Evolutionary conservation across 2,329 filamentous ascomycete genomes (phyloP), one percentile per base, ranked within the genome.

Genomic region (Blastomyces silverae): DNA sequence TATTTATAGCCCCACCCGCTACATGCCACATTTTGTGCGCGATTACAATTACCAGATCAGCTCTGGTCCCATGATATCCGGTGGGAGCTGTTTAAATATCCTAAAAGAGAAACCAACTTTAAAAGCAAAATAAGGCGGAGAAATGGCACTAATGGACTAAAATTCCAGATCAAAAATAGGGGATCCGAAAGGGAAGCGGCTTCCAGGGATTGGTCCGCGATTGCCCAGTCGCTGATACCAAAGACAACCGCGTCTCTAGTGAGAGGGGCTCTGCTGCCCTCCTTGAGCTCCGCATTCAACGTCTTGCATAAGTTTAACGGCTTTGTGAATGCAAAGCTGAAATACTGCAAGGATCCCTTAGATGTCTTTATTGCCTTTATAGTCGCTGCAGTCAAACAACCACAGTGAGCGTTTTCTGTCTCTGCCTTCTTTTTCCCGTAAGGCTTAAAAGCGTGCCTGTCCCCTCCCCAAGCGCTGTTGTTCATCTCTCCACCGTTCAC

Each of bases 1-100:
- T 73, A 71, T 71, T 70, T 63, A 65, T 68, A 70, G 72, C 72
- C 69, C 71, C 71, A 73, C 70, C 70, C 63, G 68, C 72, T 71
- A 73, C 70, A 71, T 73, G 71, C 64, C 66, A 64, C 48, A 56
- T 50, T 57, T 25, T 42, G 42, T 17, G 58, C 34, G 42, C 44
- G n/a, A 22, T 50, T 61, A 48, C 42, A 61, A 61, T 34, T 34
- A 2, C 15, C 44, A 28, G 42, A 50, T 61, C 44, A 20, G 25
- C 44, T 48, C 58, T 61, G 58, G 20, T 61, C 44, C 44, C 58
- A 50, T 61, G 44, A 61, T 61, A 17, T 22, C n/a, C 28, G 22
- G 28, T 25, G 58, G 58, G 39, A 50, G 22, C 3, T 31, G 44
- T n/a, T 31, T 34, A 34, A 50, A 31, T 50, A 15, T 34, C 25